Conservation (phyloP, 1,284 basidiomycete genomes). For the Hypsizygus ulmarius region DNA sequence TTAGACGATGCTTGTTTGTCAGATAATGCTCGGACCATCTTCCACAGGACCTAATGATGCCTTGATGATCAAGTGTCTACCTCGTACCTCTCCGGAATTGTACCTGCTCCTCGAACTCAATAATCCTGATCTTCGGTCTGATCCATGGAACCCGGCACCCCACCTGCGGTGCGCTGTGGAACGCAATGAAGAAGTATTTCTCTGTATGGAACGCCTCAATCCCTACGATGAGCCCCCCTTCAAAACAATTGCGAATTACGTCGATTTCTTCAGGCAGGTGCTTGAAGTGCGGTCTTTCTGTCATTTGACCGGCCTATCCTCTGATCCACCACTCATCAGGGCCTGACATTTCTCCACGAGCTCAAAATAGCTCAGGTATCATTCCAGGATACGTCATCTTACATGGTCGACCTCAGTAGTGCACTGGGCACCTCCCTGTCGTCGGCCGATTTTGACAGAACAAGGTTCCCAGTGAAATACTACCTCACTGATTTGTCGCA, state of each 20-base stretch:
- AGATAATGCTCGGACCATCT: conserved; percentile 22
- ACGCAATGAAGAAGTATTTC: conserved; percentile 34
- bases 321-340: conserved; percentile 26
- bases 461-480: conserved; percentile 44
- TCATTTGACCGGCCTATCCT: not conserved
- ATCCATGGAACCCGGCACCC: conserved; percentile 53
- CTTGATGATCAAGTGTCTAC: conserved; percentile 37
- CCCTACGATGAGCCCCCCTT: conserved; percentile 43
- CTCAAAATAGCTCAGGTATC: conserved; percentile 36
- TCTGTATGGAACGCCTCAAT: conserved; percentile 44
- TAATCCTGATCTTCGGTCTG: conserved; percentile 36
- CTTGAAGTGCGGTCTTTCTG: conserved; percentile 38
- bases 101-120: conserved; percentile 43
- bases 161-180: conserved; percentile 43
- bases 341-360: conserved; percentile 52
- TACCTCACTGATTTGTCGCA: conserved; percentile 42
- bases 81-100: conserved; percentile 34
- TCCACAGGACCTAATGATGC: conserved; percentile 16
- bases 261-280: conserved; percentile 49
- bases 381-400: conserved; percentile 32
- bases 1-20: not conserved
- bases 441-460: conserved; percentile 35
- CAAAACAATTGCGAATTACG: conserved; percentile 41
- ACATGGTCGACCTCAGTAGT: conserved; percentile 47
- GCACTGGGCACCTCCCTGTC: conserved; percentile 17